Evolutionary conservation across 768 basidiomycete genomes (phyloP).

Genomic region (Suillus ampliporus): DNA sequence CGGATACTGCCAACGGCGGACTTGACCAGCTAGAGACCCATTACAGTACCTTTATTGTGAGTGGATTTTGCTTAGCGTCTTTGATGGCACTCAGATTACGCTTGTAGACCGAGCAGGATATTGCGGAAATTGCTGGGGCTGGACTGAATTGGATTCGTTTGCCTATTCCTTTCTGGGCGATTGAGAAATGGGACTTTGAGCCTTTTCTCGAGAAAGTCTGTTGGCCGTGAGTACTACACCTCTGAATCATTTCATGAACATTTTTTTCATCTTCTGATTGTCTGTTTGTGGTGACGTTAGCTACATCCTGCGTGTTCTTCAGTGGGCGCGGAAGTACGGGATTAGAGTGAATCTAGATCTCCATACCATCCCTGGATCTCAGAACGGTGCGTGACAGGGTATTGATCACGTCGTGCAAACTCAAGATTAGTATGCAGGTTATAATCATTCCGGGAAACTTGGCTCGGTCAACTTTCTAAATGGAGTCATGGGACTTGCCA

Average conservation of each 20-base stretch:
- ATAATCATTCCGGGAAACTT: conserved; percentile 64
- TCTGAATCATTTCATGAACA: conserved; percentile 6
- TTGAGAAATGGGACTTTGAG: conserved; percentile 75
- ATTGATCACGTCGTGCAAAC: neutral
- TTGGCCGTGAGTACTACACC: conserved; percentile 61
- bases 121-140: conserved; percentile 87
- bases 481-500: conserved; percentile 85
- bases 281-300: conserved; percentile 33
- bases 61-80: conserved; percentile 30
- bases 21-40: conserved; percentile 73
- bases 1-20: conserved; percentile 66
- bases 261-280: neutral
- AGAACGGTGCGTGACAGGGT: conserved; percentile 57
- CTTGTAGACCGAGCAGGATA: conserved; percentile 82
- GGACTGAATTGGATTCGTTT: conserved; percentile 86
- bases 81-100: conserved; percentile 7
- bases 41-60: conserved; percentile 82
- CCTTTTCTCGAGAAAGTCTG: conserved; percentile 76
- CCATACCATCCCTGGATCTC: conserved; percentile 79
- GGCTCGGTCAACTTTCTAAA: conserved; percentile 68
- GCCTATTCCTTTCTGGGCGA: conserved; percentile 86
- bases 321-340: conserved; percentile 91
- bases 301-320: conserved; percentile 76
- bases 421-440: conserved; percentile 38
- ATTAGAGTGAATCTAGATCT: conserved; percentile 83